Base-by-base conservation (phyloP, 352 stramenopile genomes). In the Globisporangium abappressorium region DNA sequence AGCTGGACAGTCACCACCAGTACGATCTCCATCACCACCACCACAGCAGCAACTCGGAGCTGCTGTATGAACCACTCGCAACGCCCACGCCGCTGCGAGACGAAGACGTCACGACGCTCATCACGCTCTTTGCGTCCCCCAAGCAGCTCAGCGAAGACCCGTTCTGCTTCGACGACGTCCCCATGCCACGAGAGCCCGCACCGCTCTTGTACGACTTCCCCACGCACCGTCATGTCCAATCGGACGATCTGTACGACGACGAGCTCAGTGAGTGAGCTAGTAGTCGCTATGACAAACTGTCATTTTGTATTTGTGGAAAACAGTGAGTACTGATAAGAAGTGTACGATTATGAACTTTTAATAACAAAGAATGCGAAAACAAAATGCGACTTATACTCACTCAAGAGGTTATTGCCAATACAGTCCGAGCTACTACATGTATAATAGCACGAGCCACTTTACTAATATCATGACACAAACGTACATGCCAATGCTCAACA, bases 61-160 rank as follows among this genome's bases (percentile, higher is more conserved):
- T 56, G 47, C 68, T 60, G 9, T 79, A 73, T 33, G 77, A 84
- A 57, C 77, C 77, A 15, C 64, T 84, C 67, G 57, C 71, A n/a
- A 73, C 70, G 30, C 77, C 77, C 15, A 84, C 74, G 30, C 74
- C 77, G 1, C 55, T 84, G 22, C 64, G 75, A 54, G 72, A 79
- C 28, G 77, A 84, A 61, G 77, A 84, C 43, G 77, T 84, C 36
- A 70, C 72, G 58, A 84, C 72, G 30, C 70, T 84, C 41, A 60
- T 84, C 15, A 63, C 66, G 36, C 72, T 84, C 8, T 84, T 84
- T 38, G 61, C 57, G 36, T 54, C 57, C 11, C 20, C 57, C 1
- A 26, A 49, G 34, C 57, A 54, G 54, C 28, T 59, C 2, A 15
- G 20, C 57, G 34, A 63, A 15, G 57, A 63, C 24, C 57, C 57